Base-by-base conservation (phyloP, 805 yeast species). In the Candida hispaniensis region DNA sequence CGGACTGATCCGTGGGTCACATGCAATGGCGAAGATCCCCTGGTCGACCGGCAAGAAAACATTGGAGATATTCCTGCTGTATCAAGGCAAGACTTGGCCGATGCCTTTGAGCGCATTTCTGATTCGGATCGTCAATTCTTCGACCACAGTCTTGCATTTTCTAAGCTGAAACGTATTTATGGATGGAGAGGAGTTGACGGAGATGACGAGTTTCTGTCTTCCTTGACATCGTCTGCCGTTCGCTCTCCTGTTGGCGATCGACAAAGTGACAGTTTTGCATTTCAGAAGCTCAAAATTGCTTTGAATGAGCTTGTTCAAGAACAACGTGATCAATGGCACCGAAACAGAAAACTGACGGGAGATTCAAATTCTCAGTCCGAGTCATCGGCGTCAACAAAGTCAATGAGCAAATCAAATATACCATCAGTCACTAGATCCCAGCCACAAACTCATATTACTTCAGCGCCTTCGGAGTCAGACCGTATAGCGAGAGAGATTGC, bases 1-100 rank as follows among this genome's bases (percentile, higher is more conserved):
- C 79, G 86, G 48, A 58, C 54, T 9, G 95, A 88, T 54, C 76
- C 79, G 2, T 83, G 91, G 58, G 64, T 71, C 18, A 61, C 63
- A 4, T 43, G 47, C 20, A 16, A 42, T 17, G 61, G 59, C 10
- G 41, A 41, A 6, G 66, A 61, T 41, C 38, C 30, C 13, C 49
- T 61, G 28, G 47, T 61, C 6, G 40, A 56, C 3, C 20, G 30
- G 10, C 61, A 56, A 18, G 63, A 59, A 35, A 61, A 61, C 44
- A 50, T 49, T 7, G 47, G 51, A 3, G 52, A 39, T 9, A 47
- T 47, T 8, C 49, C 51, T 18, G 42, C 47, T 3, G 49, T 58
- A 32, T 55, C 61, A 17, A 60, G 55, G 32, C 60, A 51, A 25
- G 63, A 60, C 20, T 42, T 60, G 11, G 46, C 41, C 9, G 41